Base-by-base conservation (phyloP, 2,329 filamentous ascomycete species). In the Tolypocladium cylindrosporum region DNA sequence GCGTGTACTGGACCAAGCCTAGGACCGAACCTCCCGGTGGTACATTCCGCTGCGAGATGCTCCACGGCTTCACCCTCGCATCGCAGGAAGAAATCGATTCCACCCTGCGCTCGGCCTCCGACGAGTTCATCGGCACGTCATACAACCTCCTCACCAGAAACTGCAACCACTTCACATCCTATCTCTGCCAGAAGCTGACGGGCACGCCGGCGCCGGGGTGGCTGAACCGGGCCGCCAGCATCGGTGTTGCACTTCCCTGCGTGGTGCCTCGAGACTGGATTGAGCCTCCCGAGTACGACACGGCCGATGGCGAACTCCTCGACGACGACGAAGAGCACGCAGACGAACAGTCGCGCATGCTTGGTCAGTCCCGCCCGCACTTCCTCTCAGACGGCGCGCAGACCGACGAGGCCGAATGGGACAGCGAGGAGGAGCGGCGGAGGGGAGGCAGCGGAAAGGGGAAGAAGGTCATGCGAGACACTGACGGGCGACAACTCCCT, bases 81-180 rank as follows among this genome's bases (percentile, higher is more conserved):
- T 79, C 86, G 3, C 77, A 83, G 27, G 74, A 80, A 58, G 89
- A 94, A 71, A 87, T 94, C 63, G 85, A 91, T 56, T 68, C 76
- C 16, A 86, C 90, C 45, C 81, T 95, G 51, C 83, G 81, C 64
- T 77, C 78, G 58, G 87, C 86, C 14, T 90, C 87, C 1, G 81
- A 87, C 48, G 80, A 86, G 63, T 95, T 94, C 66, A 79, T 85
- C 58, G 90, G 90, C 31, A 85, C 85, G 0, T 81, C 82, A 16
- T 94, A 95, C 72, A 93, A 94, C 67, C 81, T 95, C 16, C 79
- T 95, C 51, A 91, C 86, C 24, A 85, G 85, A 65, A 95, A 95
- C 72, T 95, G 90, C 79, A 95, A 95, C 70, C 90, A 95, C 70
- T 95, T 95, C 70, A 93, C 90, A 2, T 85, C 84, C 24, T 84